A percentile compares a stretch with the other conserved stretches of the same genome.
Conservation (phyloP, 805 yeast species). For the Candida caryicola region DNA sequence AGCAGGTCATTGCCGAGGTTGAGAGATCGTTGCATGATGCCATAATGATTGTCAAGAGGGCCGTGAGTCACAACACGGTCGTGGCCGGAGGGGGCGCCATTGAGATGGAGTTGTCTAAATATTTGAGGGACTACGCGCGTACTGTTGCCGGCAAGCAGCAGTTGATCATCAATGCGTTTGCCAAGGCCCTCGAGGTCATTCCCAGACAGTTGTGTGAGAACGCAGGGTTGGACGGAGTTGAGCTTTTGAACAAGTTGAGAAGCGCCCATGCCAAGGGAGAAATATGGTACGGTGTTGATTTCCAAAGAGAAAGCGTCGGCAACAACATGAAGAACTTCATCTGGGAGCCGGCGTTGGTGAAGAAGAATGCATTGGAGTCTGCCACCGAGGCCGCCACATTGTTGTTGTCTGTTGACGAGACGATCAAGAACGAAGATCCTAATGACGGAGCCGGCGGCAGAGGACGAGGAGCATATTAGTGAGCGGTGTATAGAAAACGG, state of each 20-base stretch:
- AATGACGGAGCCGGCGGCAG: slow-evolving; percentile 51
- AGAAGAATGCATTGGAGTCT: slow-evolving; percentile 87
- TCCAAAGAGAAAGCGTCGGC: slow-evolving; percentile 75
- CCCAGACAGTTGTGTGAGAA: slow-evolving; percentile 98
- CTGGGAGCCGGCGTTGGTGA: slow-evolving; percentile 97
- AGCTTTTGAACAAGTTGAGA: slow-evolving; percentile 82
- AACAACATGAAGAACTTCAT: slow-evolving; percentile 83
- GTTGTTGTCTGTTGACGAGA: slow-evolving; percentile 94
- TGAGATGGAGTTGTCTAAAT: slow-evolving; percentile 93
- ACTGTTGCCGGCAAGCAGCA: slow-evolving; percentile 96
- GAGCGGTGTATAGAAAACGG: neutral
- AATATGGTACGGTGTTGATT: slow-evolving; percentile 89
- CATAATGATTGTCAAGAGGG: slow-evolving; percentile 95
- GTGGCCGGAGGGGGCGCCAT: slow-evolving; percentile 99
- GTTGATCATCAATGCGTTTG: slow-evolving; percentile 85
- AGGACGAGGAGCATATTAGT: slow-evolving; percentile 62
- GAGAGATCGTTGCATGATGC: slow-evolving; percentile 98
- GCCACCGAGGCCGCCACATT: slow-evolving; percentile 97
- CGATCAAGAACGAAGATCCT: slow-evolving; percentile 66
- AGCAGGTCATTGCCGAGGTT: slow-evolving; percentile 96
- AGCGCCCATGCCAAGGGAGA: slow-evolving; percentile 95
- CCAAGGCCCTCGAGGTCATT: slow-evolving; percentile 90
- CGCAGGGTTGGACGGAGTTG: slow-evolving; percentile 99
- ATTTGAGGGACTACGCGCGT: slow-evolving; percentile 81
- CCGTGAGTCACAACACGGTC: slow-evolving; percentile 77